Base-by-base conservation (phyloP, 352 stramenopile genomes). In the Phytopythium boreale region DNA sequence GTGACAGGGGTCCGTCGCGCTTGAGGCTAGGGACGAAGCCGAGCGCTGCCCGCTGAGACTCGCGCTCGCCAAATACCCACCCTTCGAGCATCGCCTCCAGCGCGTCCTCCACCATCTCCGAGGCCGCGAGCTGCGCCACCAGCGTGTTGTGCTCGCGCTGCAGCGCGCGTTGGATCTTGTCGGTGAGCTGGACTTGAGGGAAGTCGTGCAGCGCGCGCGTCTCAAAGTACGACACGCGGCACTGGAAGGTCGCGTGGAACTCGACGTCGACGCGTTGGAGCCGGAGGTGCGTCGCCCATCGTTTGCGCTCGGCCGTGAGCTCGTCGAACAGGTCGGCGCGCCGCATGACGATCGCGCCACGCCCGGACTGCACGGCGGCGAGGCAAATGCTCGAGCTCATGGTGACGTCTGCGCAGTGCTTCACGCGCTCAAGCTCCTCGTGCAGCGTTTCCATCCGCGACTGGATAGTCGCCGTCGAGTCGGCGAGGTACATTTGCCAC, bases 61-160 rank as follows among this genome's bases (percentile, higher is more conserved):
- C 80, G 55, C 90, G 84, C 74, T 98, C 95, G 6, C 96, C 96
- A 70, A 99, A 98, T 58, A 95, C 75, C 96, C 96, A 99, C 3
- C 96, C 96, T 80, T 98, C 96, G 19, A 98, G 77, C 96, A 99
- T 98, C 39, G 75, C 97, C 50, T 97, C 84, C 8, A 99, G 77
- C 22, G 98, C 90, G 47, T 97, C 89, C 39, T 98, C 93, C n/a
- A 98, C 82, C 20, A 98, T 84, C 61, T 98, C 94, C 22, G 77
- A 68, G 2, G 93, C 80, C 10, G 90, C 84, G n/a, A 97, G 71
- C 49, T 84, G 75, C 2, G 90, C 88, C 19, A 98, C 82, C 14
- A 98, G 72, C 5, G 80, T 43, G 41, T 96, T 92, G 64, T 96
- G 93, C 63, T 98, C 91, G 17, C 80, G 79, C 59, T 94, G 73